A percentile compares a stretch with the other conserved stretches of the same genome.
phyloP scores from a whole-genome alignment of 208 protist genomes.

The Leptomonas seymouri region DNA sequence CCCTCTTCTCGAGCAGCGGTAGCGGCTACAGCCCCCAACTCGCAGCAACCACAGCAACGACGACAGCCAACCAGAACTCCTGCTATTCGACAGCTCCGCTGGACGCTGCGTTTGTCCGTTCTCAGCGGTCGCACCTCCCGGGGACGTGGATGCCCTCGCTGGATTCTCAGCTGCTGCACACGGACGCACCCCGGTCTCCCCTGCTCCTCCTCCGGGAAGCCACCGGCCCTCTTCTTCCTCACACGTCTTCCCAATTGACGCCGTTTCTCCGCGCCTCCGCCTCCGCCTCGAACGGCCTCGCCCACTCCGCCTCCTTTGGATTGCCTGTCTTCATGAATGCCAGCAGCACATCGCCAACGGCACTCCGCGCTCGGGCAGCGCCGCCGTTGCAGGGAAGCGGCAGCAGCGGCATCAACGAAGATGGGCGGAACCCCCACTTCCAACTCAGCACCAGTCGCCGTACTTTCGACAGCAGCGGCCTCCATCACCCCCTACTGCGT shows the following conservation, averaged over 20 bases:
- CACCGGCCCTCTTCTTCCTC: background rate
- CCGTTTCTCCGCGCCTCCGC: background rate
- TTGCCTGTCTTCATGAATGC: conserved; percentile 22
- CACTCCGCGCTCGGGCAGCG: background rate
- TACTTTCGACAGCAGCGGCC: conserved; percentile 8
- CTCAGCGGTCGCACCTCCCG: background rate
- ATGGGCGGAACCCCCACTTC: conserved; percentile 4
- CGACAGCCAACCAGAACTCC: background rate
- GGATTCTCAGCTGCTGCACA: background rate
- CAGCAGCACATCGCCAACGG: conserved; percentile 12
- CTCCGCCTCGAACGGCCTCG: conserved; percentile 3
- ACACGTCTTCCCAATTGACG: background rate
- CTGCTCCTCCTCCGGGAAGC: background rate
- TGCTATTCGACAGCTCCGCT: background rate
- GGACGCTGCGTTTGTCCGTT: background rate
- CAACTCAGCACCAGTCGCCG: conserved; percentile 4
- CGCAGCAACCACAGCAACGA: background rate
- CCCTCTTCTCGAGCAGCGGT: background rate
- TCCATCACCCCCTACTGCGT: conserved; percentile 10
- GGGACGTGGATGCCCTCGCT: conserved; percentile 1
- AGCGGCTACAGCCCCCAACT: background rate
- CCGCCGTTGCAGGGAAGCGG: conserved; percentile 6
- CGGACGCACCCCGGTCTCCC: background rate
- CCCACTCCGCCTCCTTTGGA: background rate
- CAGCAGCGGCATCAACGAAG: conserved; percentile 4